These are phyloP conservation scores for Syzygium syzygioides DNA, from an alignment of 441 rosid species.

Conservation along the genomic window DNA sequence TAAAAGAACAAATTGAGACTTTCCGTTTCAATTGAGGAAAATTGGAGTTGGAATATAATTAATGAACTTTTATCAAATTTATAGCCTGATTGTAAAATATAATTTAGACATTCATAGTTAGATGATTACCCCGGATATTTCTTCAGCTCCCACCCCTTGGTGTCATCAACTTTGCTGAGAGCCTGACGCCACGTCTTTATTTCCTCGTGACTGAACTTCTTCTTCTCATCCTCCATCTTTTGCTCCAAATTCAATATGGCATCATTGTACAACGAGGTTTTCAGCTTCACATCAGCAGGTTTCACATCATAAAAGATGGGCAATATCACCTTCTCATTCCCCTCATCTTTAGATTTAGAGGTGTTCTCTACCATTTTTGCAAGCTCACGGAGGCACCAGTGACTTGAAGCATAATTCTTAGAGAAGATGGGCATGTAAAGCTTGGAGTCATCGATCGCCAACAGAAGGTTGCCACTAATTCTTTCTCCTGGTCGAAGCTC, in stretches of 20 bases:
- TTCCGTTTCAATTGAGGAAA: neutral
- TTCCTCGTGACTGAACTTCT: neutral
- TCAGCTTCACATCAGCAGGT: neutral
- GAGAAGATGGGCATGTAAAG: neutral
- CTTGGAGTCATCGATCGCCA: neutral
- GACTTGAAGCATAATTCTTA: neutral
- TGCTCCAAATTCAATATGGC: neutral
- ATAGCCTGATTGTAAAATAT: neutral
- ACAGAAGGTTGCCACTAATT: neutral
- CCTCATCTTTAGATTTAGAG: neutral
- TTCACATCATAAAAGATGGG: neutral
- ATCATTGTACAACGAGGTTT: no score
- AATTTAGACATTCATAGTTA: neutral
- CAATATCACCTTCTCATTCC: neutral
- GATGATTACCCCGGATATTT: neutral
- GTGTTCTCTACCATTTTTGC: neutral
- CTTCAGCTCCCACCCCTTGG: neutral
- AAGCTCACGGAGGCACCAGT: neutral
- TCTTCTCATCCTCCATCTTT: neutral
- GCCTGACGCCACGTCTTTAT: no score
- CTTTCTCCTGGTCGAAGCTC: neutral
- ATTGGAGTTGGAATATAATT: no score
- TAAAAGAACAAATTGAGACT: neutral
- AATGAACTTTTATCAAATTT: neutral
- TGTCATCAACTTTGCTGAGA: no score